Base-by-base conservation (phyloP, 441 rosid genomes). In the Omphalea diandra region DNA sequence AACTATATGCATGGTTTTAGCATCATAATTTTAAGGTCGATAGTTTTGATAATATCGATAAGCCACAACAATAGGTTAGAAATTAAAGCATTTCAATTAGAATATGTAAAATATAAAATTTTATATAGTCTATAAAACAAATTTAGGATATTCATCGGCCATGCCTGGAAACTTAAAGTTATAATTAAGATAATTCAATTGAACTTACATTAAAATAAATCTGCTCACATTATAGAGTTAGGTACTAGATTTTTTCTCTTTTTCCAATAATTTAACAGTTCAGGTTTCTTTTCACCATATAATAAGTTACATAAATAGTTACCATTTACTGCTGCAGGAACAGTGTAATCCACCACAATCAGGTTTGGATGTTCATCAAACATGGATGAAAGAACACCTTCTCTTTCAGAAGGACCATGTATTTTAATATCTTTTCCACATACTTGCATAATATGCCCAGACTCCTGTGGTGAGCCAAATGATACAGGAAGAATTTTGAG, bases 261-360 rank as follows among this genome's bases (percentile, higher is more conserved):
- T 9, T 33, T 32, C 20, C 36, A 22, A 66, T 8, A 33, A 66
- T 14, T 35, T 7, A 66, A 59, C 8, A 46, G 15, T 36, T 49
- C 26, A 10, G 27, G n/a, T 41, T 62, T 63, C 17, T 12, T 29
- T 47, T 27, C 43, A n/a, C 27, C 3, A 53, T 31, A 20, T 31
- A 36, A 22, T 0, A 32, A 47, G 33, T 6, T 56, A 10, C 43
- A 57, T 10, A 1, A n/a, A 66, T 7, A 33, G 29, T 47, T 84
- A 90, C 96, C 91, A 83, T 94, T 92, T 18, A 94, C 97, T 26
- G 93, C 87, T 70, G 85, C 75, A 6, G 96, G 99, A 46, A 90
- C 82, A 3, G 97, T 92, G 83, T 83, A 94, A 70, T 94, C 98
- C 44, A 90, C 94, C 61, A 90, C 84, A 14, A 94, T 83, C 69